phyloP scores from a whole-genome alignment of 1,284 basidiomycete species.

The Cryptococcus neoformans region DNA sequence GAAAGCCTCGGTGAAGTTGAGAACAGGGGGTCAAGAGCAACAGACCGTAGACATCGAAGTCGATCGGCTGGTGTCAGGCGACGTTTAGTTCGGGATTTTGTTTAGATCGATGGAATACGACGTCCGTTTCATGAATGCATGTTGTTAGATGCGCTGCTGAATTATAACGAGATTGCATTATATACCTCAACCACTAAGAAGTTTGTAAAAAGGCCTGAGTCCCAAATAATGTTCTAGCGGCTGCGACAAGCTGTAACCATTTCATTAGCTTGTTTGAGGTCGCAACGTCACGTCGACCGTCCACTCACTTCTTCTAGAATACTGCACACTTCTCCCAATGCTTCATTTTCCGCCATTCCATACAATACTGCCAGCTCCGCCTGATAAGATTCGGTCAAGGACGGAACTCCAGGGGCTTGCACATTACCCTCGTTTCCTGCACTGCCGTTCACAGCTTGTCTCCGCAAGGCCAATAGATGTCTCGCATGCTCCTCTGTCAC shows the following conservation, averaged over 20 bases:
- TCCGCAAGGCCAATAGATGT: slow-evolving; percentile 8
- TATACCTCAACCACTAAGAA: not conserved
- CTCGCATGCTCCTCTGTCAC: slow-evolving; percentile 41
- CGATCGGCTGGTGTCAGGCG: slow-evolving; percentile 8
- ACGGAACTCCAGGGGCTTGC: not conserved
- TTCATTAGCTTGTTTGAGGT: not conserved
- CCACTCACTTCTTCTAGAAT: slow-evolving; percentile 44
- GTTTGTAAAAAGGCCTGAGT: slow-evolving; percentile 35
- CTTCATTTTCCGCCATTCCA: slow-evolving; percentile 49
- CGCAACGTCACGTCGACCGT: not conserved
- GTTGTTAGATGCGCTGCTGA: too few species aligned
- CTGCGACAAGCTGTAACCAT: slow-evolving; percentile 34
- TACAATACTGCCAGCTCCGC: slow-evolving; percentile 45
- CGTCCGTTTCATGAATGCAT: too few species aligned
- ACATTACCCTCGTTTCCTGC: not conserved
- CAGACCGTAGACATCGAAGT: slow-evolving; percentile 23
- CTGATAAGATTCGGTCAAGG: slow-evolving; percentile 10
- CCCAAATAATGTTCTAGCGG: slow-evolving; percentile 44
- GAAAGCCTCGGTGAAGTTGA: slow-evolving; percentile 18
- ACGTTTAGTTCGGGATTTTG: too few species aligned
- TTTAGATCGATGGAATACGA: too few species aligned
- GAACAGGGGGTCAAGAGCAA: slow-evolving; percentile 23
- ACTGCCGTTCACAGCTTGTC: not conserved
- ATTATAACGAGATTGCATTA: not conserved
- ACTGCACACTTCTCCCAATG: slow-evolving; percentile 42